Evolutionary conservation across 306 rosid genomes (phyloP).

Genomic region (Lathyrus oleraceus): DNA sequence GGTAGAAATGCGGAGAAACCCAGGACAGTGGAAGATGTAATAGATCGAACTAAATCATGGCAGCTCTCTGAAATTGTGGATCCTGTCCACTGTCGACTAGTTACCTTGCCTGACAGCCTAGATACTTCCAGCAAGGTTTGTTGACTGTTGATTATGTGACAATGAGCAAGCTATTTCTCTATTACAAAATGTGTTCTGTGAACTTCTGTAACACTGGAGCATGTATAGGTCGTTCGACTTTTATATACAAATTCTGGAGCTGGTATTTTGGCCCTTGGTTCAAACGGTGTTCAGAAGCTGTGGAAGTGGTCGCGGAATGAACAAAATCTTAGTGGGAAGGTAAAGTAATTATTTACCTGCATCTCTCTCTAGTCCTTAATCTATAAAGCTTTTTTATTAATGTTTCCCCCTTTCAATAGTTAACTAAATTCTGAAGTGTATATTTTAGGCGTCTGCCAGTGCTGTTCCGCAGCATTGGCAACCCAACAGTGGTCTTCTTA

Average conservation of each 20-base stretch:
- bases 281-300: slow-evolving; percentile 80
- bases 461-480: slow-evolving; percentile 88
- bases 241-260: slow-evolving; percentile 74
- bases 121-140: slow-evolving; percentile 83
- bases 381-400: slow-evolving; percentile 9
- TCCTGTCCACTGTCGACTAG: slow-evolving; percentile 68
- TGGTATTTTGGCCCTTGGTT: slow-evolving; percentile 87
- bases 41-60: slow-evolving; percentile 72
- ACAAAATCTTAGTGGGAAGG: slow-evolving; percentile 76
- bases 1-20: slow-evolving; percentile 64
- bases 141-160: slow-evolving; percentile 31
- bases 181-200: slow-evolving; percentile 24
- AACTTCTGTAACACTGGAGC: slow-evolving; percentile 3
- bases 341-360: slow-evolving; percentile 24
- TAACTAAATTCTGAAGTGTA: slow-evolving; percentile 43
- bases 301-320: slow-evolving; percentile 89
- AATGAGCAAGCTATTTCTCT: slow-evolving; percentile 18
- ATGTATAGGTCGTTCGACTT: slow-evolving; percentile 71
- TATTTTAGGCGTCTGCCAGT: slow-evolving; percentile 77
- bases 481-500: slow-evolving; percentile 81
- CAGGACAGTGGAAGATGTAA: slow-evolving; percentile 58
- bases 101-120: slow-evolving; percentile 72
- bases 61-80: slow-evolving; percentile 81
- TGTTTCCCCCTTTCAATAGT: slow-evolving; percentile 6
- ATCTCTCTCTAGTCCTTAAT: slow-evolving; percentile 13